Evolutionary conservation across 2,329 filamentous ascomycete genomes (phyloP).

Genomic region (Pseudogymnoascus pannorum): DNA sequence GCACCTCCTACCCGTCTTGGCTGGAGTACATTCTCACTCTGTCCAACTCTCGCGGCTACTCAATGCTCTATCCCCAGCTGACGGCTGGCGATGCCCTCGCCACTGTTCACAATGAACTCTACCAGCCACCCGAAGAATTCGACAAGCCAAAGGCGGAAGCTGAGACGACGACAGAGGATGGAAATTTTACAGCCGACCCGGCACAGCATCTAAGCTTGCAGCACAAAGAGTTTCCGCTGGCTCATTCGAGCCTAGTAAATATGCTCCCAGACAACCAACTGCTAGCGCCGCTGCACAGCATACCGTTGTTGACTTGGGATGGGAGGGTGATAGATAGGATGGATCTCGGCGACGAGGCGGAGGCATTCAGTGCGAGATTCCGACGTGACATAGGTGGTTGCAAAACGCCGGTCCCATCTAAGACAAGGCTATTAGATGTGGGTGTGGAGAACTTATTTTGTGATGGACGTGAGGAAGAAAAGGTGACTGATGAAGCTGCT

Average conservation of each 20-base stretch:
- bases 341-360: slow-evolving; percentile 38
- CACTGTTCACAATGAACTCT: slow-evolving; percentile 72
- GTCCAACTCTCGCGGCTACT: slow-evolving; percentile 68
- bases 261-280: slow-evolving; percentile 39
- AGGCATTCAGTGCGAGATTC: slow-evolving; percentile 51
- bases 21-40: slow-evolving; percentile 72
- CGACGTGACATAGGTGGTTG: slow-evolving; percentile 63
- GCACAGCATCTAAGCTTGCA: slow-evolving; percentile 21
- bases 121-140: slow-evolving; percentile 64
- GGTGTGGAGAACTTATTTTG: neutral
- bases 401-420: slow-evolving; percentile 19
- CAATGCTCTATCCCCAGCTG: slow-evolving; percentile 68
- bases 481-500: slow-evolving; percentile 10
- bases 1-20: slow-evolving; percentile 65
- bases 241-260: slow-evolving; percentile 43
- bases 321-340: slow-evolving; percentile 41
- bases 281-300: slow-evolving; percentile 37
- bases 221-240: slow-evolving; percentile 31
- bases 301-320: slow-evolving; percentile 59
- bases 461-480: slow-evolving; percentile 12
- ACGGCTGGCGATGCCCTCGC: slow-evolving; percentile 41
- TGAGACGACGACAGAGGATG: slow-evolving; percentile 14
- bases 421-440: neutral
- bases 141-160: slow-evolving; percentile 19
- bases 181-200: slow-evolving; percentile 22